Evolutionary conservation across 2,329 filamentous ascomycete species (phyloP).

Genomic region (Penicillium sp.): DNA sequence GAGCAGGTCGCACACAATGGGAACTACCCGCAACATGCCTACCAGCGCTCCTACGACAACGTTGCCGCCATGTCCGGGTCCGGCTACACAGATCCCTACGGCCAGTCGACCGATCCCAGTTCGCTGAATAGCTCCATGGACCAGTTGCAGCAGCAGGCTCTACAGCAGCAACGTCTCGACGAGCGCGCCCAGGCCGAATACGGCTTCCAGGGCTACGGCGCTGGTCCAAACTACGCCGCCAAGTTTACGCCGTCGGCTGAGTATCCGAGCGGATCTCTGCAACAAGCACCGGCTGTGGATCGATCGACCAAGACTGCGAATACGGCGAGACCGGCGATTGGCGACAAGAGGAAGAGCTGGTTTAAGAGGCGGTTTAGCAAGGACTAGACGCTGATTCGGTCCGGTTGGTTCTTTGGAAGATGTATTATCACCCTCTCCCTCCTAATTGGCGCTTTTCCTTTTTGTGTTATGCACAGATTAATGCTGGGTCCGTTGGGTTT

Average conservation of each 20-base stretch:
- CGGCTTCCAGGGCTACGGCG: constrained; percentile 54
- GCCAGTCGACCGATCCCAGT: constrained; percentile 82
- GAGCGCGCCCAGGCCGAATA: constrained; percentile 53
- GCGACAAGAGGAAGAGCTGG: constrained; percentile 85
- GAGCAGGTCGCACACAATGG: constrained; percentile 33
- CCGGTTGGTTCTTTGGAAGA: constrained; percentile 2
- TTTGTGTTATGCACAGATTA: background rate
- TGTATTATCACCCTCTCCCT: constrained; percentile 11
- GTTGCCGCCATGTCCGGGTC: constrained; percentile 70
- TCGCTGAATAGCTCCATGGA: constrained; percentile 92
- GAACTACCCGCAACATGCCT: constrained; percentile 48
- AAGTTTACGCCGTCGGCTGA: constrained; percentile 17
- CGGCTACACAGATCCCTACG: constrained; percentile 66
- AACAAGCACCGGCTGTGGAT: constrained; percentile 16
- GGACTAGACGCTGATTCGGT: constrained; percentile 14
- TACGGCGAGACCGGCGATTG: constrained; percentile 3
- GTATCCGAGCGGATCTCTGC: constrained; percentile 22
- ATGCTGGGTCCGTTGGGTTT: background rate
- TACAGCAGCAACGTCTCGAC: constrained; percentile 29
- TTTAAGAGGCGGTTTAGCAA: constrained; percentile 74
- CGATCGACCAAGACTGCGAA: constrained; percentile 20
- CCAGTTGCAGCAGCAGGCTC: constrained; percentile 46
- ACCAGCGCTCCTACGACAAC: constrained; percentile 81
- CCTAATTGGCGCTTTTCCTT: constrained; percentile 3
- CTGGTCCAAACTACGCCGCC: constrained; percentile 37